Base-by-base conservation (phyloP, 768 basidiomycete genomes). In the Chalciporus chontae region DNA sequence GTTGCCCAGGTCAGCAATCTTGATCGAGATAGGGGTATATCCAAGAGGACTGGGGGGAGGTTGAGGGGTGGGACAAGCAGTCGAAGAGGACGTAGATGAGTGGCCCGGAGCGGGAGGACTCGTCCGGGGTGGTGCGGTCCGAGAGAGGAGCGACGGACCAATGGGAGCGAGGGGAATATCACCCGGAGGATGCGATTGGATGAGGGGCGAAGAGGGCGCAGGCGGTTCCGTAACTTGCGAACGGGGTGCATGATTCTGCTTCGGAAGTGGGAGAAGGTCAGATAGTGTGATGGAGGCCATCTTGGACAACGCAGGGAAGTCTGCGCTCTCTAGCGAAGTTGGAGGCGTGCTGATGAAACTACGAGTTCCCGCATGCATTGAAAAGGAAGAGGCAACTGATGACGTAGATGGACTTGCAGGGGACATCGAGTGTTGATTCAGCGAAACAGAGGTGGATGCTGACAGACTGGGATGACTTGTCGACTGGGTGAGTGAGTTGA, bases 1-100 rank as follows among this genome's bases (percentile, higher is more conserved):
- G 65, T 96, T 96, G 21, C 93, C 93, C 39, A 96, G 73, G 71
- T 96, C 93, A 26, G 93, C 93, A 54, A 96, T 94, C 76, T 96
- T 95, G 63, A 96, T 79, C 17, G 80, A 84, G 57, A 96, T 83
- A 3, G 80, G 79, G 15, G 75, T 45, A 46, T 58, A 52, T 1
- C 47, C 50, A 24, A 43, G 5, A n/a, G 63, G 58, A 23, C 45
- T 57, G 7, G 58, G 54, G n/a, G 65, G 34, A 38, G 63, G 58
- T 4, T 64, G 52, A 11, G 64, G 54, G 8, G 65, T 56, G 40
- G 56, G 54, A 45, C 53, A 63, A 18, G 58, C 23, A 5, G 54
- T 58, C 14, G 56, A 53, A 8, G 65, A 53, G 27, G 60, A 45
- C 18, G 65, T 39, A 23, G 59, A 48, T 21, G 57, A 45, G 24